phyloP scores from a whole-genome alignment of 2,329 filamentous ascomycete species.

The Thielaviopsis musarum region DNA sequence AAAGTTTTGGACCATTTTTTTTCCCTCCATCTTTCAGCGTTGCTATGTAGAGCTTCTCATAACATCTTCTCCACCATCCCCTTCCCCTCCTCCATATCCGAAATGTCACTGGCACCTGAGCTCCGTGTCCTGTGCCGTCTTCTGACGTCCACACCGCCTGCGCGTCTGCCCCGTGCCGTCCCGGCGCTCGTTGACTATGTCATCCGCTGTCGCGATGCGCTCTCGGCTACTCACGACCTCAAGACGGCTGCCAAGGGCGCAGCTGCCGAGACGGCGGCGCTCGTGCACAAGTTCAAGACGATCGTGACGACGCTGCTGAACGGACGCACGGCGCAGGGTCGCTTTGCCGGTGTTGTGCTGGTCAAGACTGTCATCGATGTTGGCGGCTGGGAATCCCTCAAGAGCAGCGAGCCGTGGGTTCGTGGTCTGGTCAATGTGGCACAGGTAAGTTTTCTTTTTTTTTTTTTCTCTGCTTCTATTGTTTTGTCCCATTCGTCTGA shows the following conservation, averaged over 20 bases:
- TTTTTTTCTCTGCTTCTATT: background rate
- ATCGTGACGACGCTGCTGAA: conserved; percentile 62
- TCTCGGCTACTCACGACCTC: conserved; percentile 46
- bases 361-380: conserved; percentile 69
- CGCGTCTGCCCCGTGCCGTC: conserved; percentile 57
- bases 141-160: conserved; percentile 52
- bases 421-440: conserved; percentile 57
- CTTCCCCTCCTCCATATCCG: background rate
- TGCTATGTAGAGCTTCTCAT: background rate
- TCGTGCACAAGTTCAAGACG: conserved; percentile 68
- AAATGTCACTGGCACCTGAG: conserved; percentile 33
- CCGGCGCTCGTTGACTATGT: conserved; percentile 49
- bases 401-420: conserved; percentile 59
- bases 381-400: conserved; percentile 69
- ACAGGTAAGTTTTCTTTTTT: conserved; percentile 32
- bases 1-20: background rate
- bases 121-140: conserved; percentile 50
- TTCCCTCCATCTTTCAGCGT: background rate
- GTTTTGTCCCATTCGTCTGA: background rate
- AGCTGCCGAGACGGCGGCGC: conserved; percentile 45
- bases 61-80: background rate
- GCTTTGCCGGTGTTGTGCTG: conserved; percentile 62
- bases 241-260: conserved; percentile 40
- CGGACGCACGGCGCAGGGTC: conserved; percentile 55
- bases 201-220: conserved; percentile 36